phyloP scores from a whole-genome alignment of 192 early-diverging fungal genomes.

The Coemansia asiatica region DNA sequence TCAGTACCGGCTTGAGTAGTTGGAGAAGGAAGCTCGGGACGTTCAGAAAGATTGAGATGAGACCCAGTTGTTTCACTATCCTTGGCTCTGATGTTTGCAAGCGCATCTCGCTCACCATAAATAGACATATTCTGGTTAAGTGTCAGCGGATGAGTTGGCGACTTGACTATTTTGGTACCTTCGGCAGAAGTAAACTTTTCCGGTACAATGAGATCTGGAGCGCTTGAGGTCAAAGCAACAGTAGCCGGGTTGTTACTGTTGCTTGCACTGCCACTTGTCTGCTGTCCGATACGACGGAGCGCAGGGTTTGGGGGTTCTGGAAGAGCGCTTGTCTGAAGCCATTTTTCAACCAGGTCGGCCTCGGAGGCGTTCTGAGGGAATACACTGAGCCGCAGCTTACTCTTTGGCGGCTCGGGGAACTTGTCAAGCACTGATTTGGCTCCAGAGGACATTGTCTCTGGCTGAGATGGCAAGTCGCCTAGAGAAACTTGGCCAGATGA shows the following conservation, averaged over 20 bases:
- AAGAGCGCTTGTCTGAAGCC: constrained; percentile 8
- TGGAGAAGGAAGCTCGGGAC: neutral
- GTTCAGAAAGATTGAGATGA: neutral
- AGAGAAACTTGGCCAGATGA: neutral
- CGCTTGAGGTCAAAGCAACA: constrained; percentile 6
- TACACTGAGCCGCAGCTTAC: constrained; percentile 7
- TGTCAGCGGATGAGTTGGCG: neutral
- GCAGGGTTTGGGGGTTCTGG: constrained; percentile 1
- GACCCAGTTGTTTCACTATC: neutral
- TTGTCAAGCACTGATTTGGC: constrained; percentile 1
- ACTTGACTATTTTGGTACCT: constrained; percentile 8
- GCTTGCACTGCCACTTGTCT: neutral
- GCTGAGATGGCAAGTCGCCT: neutral
- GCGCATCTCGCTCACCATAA: constrained; percentile 13
- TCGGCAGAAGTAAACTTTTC: constrained; percentile 15
- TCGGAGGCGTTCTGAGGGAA: constrained; percentile 6
- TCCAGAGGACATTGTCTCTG: neutral
- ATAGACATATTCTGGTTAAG: constrained; percentile 13
- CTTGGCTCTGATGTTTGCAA: neutral
- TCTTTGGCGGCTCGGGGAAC: constrained; percentile 6
- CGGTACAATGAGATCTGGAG: constrained; percentile 15
- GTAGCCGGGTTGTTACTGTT: neutral
- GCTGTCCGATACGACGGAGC: neutral
- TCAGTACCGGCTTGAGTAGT: neutral
- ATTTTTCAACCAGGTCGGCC: constrained; percentile 20